Evolutionary conservation across 2,329 filamentous ascomycete genomes (phyloP), one percentile per base, ranked within the genome.

Genomic region (Pseudofabraea citricarpa): DNA sequence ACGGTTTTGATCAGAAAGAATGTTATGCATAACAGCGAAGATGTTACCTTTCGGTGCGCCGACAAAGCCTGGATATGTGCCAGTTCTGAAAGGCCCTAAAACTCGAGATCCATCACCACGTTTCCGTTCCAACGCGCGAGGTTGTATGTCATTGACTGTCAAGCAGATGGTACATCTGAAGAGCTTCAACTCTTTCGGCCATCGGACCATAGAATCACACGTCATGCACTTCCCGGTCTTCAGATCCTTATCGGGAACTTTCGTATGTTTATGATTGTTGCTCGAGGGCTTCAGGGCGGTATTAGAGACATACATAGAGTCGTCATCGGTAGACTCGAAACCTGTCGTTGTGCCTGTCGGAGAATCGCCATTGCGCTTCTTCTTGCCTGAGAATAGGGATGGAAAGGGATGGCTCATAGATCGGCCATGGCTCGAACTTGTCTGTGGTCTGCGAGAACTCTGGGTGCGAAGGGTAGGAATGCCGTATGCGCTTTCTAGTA

Each of bases 121-220:
- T 48, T 47, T 56, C 31, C 49, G 56, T 47, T 56, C 55, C 38
- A 56, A 33, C 8, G 44, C 27, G 49, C 62, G 45, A 32, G 74
- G 73, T 47, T 76, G 72, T 41, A 95, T 64, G 60, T 95, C 89
- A 60, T 94, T 95, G 59, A 95, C 81, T 15, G 86, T 93, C 56
- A 87, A 69, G 63, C 90, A 95, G 43, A 87, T 84, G 32, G 86
- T 85, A 63, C 90, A 95, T 54, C 88, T 78, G 64, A 93, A 95
- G 27, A 84, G 77, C 26, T 77, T 77, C 48, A 90, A 66, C 41
- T 83, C 78, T 49, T 75, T 78, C 2, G 88, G 88, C 83, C 89
- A 95, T 44, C 85, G 77, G 51, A 94, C 83, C 44, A 82, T 78
- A 43, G 85, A 85, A 56, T 84, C 86, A 63, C 90, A 95, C 24